phyloP scores from a whole-genome alignment of 495 filamentous ascomycete species.

The Letharia columbiana region DNA sequence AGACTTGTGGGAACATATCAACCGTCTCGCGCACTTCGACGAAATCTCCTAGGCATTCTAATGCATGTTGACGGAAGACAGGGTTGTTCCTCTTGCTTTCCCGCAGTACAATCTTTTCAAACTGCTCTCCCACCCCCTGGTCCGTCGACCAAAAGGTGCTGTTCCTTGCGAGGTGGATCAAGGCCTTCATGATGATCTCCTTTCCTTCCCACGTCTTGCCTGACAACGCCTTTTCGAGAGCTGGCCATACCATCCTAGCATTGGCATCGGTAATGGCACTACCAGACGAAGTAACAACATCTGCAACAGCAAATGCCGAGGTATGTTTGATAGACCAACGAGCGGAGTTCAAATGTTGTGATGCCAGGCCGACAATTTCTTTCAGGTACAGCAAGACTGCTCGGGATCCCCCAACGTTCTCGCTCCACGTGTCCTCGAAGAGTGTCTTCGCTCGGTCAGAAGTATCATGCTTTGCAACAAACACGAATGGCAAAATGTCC shows the following conservation, averaged over 20 bases:
- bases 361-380: conserved; percentile 66
- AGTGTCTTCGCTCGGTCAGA: conserved; percentile 64
- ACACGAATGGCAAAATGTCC: conserved; percentile 74
- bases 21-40: conserved; percentile 52
- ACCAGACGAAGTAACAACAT: conserved; percentile 55
- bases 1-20: conserved; percentile 60
- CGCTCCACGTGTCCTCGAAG: conserved; percentile 77
- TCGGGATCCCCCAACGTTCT: conserved; percentile 77
- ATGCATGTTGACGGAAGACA: conserved; percentile 65
- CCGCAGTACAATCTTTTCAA: conserved; percentile 57
- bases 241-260: conserved; percentile 65
- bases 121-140: conserved; percentile 37
- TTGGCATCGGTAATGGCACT: conserved; percentile 47
- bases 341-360: conserved; percentile 59
- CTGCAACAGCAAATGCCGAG: conserved; percentile 68
- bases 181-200: conserved; percentile 77
- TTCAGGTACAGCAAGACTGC: conserved; percentile 72
- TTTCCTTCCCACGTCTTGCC: conserved; percentile 94
- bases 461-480: conserved; percentile 75
- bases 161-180: conserved; percentile 63
- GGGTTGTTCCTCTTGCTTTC: conserved; percentile 88
- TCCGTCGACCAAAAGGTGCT: conserved; percentile 50
- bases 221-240: conserved; percentile 65
- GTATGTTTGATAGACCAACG: conserved; percentile 88
- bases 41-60: conserved; percentile 64